These are phyloP conservation scores for Cenchrus americanus DNA, from an alignment of 176 grass and related monocot genomes.

Conservation along the genomic window DNA sequence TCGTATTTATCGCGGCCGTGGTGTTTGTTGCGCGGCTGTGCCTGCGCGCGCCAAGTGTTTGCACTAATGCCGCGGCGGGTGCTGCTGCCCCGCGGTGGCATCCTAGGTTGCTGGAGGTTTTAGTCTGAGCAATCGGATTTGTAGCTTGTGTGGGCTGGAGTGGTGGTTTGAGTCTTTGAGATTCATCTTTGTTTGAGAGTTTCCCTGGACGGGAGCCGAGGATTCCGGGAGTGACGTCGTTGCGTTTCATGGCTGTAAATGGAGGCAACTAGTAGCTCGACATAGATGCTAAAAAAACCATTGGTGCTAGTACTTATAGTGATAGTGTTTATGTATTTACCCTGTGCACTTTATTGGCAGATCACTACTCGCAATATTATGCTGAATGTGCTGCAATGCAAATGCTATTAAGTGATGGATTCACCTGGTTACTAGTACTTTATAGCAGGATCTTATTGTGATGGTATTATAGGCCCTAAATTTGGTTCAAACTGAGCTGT, in stretches of 20 bases:
- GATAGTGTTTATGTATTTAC: not conserved
- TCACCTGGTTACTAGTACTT: constrained; percentile 1
- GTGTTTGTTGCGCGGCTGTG: not conserved
- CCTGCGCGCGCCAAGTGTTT: constrained; percentile 36
- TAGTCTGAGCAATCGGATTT: not conserved
- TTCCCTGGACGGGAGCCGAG: not conserved
- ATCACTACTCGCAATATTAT: constrained; percentile 12
- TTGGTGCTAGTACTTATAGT: not conserved
- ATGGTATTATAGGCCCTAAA: not conserved
- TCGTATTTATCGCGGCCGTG: not conserved
- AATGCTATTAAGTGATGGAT: not conserved
- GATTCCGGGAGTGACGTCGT: not conserved
- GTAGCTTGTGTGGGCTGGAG: not conserved
- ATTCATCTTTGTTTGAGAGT: not conserved
- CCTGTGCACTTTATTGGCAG: not conserved
- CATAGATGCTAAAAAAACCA: not conserved
- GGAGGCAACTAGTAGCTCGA: not conserved
- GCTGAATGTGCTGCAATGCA: constrained; percentile 1
- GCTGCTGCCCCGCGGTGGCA: not conserved
- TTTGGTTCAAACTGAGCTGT: not conserved
- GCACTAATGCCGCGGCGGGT: constrained; percentile 30
- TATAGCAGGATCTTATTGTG: not conserved
- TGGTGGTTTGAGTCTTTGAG: not conserved
- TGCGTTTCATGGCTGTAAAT: not conserved
- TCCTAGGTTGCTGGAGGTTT: not conserved